Evolutionary conservation across 169 alveolate genomes (phyloP).

Genomic region (Plasmodium malariae): DNA sequence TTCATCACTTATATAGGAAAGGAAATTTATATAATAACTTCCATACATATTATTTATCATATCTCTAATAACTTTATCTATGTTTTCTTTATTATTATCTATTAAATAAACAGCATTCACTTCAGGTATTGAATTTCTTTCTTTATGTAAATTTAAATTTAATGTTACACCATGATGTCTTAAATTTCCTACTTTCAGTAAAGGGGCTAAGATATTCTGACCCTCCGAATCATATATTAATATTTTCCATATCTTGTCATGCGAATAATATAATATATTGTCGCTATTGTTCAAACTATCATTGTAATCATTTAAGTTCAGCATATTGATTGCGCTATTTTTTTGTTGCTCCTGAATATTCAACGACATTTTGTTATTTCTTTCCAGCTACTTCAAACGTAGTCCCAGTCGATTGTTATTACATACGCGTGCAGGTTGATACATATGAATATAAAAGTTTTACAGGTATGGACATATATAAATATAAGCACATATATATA

Average conservation of each 20-base stretch:
- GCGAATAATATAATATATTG: slow-evolving; percentile 77
- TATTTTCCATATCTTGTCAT: slow-evolving; percentile 88
- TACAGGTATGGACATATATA: background rate
- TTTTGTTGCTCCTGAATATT: slow-evolving; percentile 74
- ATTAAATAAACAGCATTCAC: slow-evolving; percentile 90
- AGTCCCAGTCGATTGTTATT: too few relatives aligned
- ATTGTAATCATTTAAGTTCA: slow-evolving; percentile 54
- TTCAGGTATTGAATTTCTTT: slow-evolving; percentile 88
- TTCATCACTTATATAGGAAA: slow-evolving; percentile 86
- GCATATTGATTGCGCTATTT: slow-evolving; percentile 60
- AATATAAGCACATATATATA: background rate
- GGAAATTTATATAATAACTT: slow-evolving; percentile 86
- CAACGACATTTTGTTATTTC: slow-evolving; percentile 51
- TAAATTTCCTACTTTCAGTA: slow-evolving; percentile 88
- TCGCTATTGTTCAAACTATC: slow-evolving; percentile 49
- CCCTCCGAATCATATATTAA: slow-evolving; percentile 88
- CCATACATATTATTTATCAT: slow-evolving; percentile 88
- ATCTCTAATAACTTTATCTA: slow-evolving; percentile 85
- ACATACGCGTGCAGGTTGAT: too few relatives aligned
- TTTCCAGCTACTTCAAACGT: too few relatives aligned
- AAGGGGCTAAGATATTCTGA: slow-evolving; percentile 85
- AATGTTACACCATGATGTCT: slow-evolving; percentile 91
- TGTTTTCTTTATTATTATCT: slow-evolving; percentile 79
- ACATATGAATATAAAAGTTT: background rate
- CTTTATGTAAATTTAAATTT: slow-evolving; percentile 82